A percentile compares a stretch with the other conserved stretches of the same genome.
Conservation (phyloP, 768 basidiomycete species). For the Lactifluus pinguis region DNA sequence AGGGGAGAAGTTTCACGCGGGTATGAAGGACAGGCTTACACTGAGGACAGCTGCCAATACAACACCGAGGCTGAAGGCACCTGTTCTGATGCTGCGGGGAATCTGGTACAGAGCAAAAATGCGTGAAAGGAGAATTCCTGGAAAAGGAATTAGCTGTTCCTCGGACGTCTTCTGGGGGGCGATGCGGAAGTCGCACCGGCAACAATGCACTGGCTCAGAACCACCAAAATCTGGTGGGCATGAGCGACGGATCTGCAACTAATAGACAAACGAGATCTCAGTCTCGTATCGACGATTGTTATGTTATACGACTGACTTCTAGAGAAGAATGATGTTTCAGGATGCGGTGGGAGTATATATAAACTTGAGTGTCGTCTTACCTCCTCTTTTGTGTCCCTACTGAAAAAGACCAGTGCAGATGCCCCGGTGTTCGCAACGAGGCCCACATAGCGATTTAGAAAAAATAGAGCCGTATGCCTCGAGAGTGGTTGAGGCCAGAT, state of each 20-base stretch:
- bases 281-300: background rate
- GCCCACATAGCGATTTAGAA: conserved; percentile 41
- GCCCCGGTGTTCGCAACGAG: conserved; percentile 29
- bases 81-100: conserved; percentile 30
- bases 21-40: conserved; percentile 27
- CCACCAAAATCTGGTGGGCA: conserved; percentile 35
- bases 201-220: conserved; percentile 38
- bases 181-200: conserved; percentile 29
- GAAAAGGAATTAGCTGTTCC: background rate
- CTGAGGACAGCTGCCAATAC: conserved; percentile 27
- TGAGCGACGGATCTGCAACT: conserved; percentile 35
- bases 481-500: conserved; percentile 38
- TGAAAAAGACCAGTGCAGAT: conserved; percentile 16
- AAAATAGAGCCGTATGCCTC: conserved; percentile 36
- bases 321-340: background rate
- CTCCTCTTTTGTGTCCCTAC: conserved; percentile 1
- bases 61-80: conserved; percentile 28
- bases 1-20: background rate
- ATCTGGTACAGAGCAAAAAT: conserved; percentile 42
- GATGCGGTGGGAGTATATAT: background rate
- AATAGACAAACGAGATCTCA: background rate
- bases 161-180: too few species aligned
- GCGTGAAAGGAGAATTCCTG: conserved; percentile 39
- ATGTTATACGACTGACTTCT: conserved; percentile 16
- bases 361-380: conserved; percentile 3